Conservation (phyloP, 2,329 filamentous ascomycete genomes). For the Triangularia verruculosa region DNA sequence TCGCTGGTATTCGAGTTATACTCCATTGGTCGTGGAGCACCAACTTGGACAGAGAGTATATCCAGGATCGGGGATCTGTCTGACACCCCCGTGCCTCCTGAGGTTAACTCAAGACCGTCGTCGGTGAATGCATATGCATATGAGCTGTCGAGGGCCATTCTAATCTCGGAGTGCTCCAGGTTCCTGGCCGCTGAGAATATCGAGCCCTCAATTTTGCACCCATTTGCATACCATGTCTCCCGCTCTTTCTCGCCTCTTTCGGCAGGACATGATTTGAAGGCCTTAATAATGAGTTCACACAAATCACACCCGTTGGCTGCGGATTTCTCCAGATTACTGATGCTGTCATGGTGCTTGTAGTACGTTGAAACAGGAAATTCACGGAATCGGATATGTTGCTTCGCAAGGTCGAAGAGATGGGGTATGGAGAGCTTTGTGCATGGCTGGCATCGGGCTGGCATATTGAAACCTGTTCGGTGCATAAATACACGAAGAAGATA, state of each 20-base stretch:
- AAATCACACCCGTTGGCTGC: neutral
- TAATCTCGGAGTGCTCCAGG: neutral
- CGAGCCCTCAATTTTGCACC: too few relatives aligned
- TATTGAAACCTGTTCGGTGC: too few relatives aligned
- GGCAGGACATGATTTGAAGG: neutral
- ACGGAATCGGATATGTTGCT: neutral
- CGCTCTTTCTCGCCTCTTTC: too few relatives aligned
- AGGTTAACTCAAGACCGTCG: too few relatives aligned
- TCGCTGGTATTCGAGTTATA: neutral
- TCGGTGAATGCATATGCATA: too few relatives aligned
- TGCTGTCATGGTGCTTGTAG: neutral
- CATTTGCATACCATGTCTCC: too few relatives aligned
- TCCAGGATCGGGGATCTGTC: neutral
- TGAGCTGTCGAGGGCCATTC: neutral
- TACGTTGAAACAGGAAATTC: neutral
- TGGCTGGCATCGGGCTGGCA: neutral
- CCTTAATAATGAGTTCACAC: neutral
- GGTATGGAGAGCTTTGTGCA: neutral
- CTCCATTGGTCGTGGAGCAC: neutral
- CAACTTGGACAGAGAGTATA: neutral
- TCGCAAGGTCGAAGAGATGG: neutral
- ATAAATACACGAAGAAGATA: too few relatives aligned
- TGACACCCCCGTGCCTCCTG: too few relatives aligned
- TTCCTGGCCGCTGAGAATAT: neutral
- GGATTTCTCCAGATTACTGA: neutral